Base-by-base conservation (phyloP, 306 rosid species). In the Luffa acutangula region DNA sequence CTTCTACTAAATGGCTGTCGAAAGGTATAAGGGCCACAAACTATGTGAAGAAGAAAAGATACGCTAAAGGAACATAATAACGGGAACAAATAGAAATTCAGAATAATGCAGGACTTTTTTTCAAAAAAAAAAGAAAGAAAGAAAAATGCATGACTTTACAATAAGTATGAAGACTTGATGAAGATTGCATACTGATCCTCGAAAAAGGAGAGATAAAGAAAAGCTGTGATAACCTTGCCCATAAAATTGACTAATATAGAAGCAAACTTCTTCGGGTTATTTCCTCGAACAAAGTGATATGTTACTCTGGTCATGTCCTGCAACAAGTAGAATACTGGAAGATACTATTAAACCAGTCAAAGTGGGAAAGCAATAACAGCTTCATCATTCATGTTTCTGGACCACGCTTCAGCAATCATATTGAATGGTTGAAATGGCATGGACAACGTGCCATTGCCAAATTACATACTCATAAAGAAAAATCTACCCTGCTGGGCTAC, bases 221-320 rank as follows among this genome's bases (percentile, higher is more conserved):
- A 76, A 78, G 75, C 79, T 78, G 20, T 54, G 42, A 37, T 80
- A 72, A 96, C 99, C 99, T 89, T 93, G 87, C 94, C 92, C 96
- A 89, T 85, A 84, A 91, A 96, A 80, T 86, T 87, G 76, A 96
- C 90, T 60, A 93, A 86, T 60, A 85, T 79, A 71, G 93, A 80
- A 76, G 97, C 99, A 82, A 96, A 96, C 87, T 87, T 85, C 86
- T 80, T 77, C 15, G 92, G 96, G 85, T 90, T 80, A 83, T 93
- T 90, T 88, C 98, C 99, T 90, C 88, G 89, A 53, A 90, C 85
- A 79, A 90, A 96, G 85, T 93, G 93, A 78, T 86, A 65, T 39
- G 97, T 86, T 37, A 96, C 96, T 79, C 87, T 91, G 89, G 89
- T 79, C 90, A 96, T 90, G 84, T 96, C 99, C 99, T 96, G 97